These are phyloP conservation scores for Abrus pulchellus DNA, from an alignment of 306 rosid genomes.

Conservation along the genomic window DNA sequence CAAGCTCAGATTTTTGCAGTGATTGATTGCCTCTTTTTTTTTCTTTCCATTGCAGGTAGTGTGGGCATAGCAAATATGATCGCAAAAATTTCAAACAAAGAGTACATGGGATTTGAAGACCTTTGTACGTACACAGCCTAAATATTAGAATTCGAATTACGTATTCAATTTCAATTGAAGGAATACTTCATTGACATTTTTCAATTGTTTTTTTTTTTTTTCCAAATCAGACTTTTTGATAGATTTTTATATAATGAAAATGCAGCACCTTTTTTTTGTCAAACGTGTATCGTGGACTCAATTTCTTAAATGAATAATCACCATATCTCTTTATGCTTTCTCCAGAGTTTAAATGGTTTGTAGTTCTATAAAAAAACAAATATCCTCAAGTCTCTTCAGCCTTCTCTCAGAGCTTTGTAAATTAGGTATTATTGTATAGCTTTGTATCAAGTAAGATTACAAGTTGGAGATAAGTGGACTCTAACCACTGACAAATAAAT, in stretches of 20 bases:
- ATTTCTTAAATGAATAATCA: neutral
- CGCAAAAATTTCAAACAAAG: slow-evolving; percentile 55
- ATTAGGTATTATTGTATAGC: too few species aligned
- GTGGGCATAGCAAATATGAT: slow-evolving; percentile 70
- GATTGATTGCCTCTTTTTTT: neutral
- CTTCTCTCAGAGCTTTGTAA: neutral
- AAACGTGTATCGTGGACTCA: neutral
- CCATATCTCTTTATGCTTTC: neutral
- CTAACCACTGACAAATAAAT: too few species aligned
- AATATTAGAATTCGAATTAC: neutral
- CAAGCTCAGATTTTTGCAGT: neutral
- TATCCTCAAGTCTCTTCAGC: neutral
- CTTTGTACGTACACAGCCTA: slow-evolving; percentile 47
- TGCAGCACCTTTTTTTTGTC: neutral
- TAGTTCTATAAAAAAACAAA: neutral
- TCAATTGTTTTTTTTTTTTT: neutral
- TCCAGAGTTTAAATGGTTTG: neutral
- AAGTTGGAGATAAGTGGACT: too few species aligned
- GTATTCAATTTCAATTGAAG: slow-evolving; percentile 1
- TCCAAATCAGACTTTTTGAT: neutral
- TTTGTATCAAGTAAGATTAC: too few species aligned
- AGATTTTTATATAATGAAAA: neutral
- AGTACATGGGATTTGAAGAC: slow-evolving; percentile 77
- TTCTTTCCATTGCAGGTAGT: slow-evolving; percentile 53
- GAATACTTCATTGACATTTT: neutral